Evolutionary conservation across 2,329 filamentous ascomycete species (phyloP).

Genomic region (Verticillium nubilum): DNA sequence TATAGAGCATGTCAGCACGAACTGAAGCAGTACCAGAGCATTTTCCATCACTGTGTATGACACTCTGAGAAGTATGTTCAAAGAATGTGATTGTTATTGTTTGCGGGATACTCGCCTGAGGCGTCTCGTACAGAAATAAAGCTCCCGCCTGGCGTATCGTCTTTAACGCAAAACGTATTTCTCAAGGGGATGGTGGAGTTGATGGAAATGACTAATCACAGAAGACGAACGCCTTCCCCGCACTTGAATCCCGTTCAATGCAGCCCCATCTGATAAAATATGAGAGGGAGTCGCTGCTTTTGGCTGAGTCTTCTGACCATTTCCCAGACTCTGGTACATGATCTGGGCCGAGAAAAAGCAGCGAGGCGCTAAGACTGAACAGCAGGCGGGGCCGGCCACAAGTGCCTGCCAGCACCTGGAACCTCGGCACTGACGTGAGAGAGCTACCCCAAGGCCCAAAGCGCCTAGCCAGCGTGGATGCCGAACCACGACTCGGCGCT

Average conservation of each 20-base stretch:
- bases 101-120: no score
- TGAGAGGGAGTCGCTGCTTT: neutral
- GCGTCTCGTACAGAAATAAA: no score
- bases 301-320: no score
- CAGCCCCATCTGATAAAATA: neutral
- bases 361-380: neutral
- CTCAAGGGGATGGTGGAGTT: neutral
- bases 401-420: neutral
- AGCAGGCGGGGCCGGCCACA: neutral
- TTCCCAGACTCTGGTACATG: no score
- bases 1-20: no score
- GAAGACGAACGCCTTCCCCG: neutral
- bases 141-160: no score
- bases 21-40: no score
- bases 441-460: neutral
- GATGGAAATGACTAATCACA: neutral
- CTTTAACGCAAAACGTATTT: no score
- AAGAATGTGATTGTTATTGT: no score
- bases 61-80: no score
- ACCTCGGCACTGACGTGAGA: neutral
- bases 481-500: neutral
- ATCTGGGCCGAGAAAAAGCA: neutral
- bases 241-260: neutral
- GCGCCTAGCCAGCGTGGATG: neutral
- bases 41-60: no score